Evolutionary conservation across 805 yeast genomes (phyloP).

Genomic region (Yamadazyma paraphyllophila): DNA sequence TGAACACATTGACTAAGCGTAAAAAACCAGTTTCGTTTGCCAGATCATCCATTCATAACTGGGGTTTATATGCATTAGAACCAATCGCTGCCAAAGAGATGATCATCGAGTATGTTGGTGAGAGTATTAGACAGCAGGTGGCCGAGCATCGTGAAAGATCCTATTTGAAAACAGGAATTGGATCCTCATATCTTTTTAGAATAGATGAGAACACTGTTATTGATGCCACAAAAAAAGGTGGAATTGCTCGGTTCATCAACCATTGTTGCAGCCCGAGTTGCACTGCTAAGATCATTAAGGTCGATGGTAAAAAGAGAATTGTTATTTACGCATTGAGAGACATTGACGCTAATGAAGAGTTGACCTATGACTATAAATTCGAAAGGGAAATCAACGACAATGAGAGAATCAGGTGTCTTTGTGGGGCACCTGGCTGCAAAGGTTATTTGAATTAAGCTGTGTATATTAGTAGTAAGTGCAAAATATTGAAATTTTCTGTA

Average conservation of each 20-base stretch:
- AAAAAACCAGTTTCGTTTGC: conserved; percentile 96
- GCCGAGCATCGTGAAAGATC: conserved; percentile 89
- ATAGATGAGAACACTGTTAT: conserved; percentile 92
- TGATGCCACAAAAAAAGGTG: conserved; percentile 97
- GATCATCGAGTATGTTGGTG: conserved; percentile 98
- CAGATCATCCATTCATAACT: conserved; percentile 92
- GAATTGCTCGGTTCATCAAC: conserved; percentile 93
- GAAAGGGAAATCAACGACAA: conserved; percentile 87
- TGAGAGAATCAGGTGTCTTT: conserved; percentile 84
- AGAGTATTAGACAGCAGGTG: conserved; percentile 86
- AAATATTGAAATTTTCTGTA: neutral
- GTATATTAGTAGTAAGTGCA: conserved; percentile 3
- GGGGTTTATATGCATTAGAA: conserved; percentile 96
- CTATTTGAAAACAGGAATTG: conserved; percentile 87
- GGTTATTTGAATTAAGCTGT: conserved; percentile 70
- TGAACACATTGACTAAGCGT: conserved; percentile 85
- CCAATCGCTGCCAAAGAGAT: conserved; percentile 95
- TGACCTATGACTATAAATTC: conserved; percentile 94
- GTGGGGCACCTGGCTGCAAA: conserved; percentile 95
- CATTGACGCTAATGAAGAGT: conserved; percentile 83
- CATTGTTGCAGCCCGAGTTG: conserved; percentile 98
- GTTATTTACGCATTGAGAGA: conserved; percentile 92
- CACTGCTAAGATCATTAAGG: conserved; percentile 93
- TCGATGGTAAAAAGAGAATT: conserved; percentile 89
- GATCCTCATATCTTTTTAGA: conserved; percentile 89